Evolutionary conservation across 805 yeast species (phyloP), one percentile per base, ranked within the genome.

Genomic region (Isabelozyma pseudorhagii): DNA sequence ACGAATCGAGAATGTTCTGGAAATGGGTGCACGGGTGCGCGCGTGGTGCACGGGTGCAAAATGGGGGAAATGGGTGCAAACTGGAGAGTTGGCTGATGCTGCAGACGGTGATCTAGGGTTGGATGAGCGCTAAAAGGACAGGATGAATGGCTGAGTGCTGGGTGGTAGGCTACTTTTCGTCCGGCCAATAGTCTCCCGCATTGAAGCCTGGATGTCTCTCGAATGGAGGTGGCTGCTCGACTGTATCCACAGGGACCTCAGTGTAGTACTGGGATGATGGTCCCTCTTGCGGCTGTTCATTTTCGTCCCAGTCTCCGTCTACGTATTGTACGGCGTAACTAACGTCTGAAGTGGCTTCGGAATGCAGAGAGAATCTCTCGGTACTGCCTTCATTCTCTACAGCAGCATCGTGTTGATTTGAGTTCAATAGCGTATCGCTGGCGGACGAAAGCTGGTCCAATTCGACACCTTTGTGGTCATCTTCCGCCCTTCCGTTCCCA

Each of bases 101-200:
- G 25, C 6, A 15, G 17, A 15, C 6, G 25, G 25, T 21, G 25
- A 21, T 21, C 6, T 21, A 21, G 25, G 2, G 25, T 21, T 21
- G 5, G 25, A 21, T 21, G 6, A 5, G 25, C 3, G 25, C 6
- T 21, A 6, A 21, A 21, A 4, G 25, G 25, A 6, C 6, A 4
- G 25, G 25, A 21, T 44, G 46, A 42, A 15, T 17, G 36, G 41
- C 31, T 40, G 21, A 41, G 29, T 18, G 39, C 17, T 17, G 15
- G 18, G 5, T 34, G 11, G 15, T 50, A 28, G 15, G 15, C 29
- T 21, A 38, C 42, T 46, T 45, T 31, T 57, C 52, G 38, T 75
- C 81, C 51, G 68, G 74, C 75, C 79, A 78, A 58, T 80, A 80
- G 56, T 79, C 83, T 4, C 69, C 78, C 7, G 49, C 48, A 13